Evolutionary conservation across 1,139 yeast species (phyloP), one percentile per base, ranked within the genome.

Genomic region (Kurtzmaniella quercitrusa): DNA sequence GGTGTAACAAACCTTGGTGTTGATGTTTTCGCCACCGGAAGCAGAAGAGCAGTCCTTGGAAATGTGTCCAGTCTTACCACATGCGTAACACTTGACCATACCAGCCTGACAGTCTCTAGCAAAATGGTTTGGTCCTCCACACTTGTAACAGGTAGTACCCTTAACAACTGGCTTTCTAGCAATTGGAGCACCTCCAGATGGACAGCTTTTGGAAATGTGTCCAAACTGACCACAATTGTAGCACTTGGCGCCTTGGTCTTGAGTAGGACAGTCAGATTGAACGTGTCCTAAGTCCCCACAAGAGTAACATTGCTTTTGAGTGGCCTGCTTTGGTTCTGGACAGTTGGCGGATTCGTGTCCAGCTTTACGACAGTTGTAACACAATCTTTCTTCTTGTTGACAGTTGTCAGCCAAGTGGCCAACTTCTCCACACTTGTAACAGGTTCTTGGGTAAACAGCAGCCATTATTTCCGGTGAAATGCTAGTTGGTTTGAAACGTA

Each of bases 361-460:
- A 49, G 95, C 85, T 66, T 83, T 77, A 62, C 85, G 87, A 69
- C 96, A 89, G 81, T 89, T 89, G 84, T 88, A 89, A 71, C 96
- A 89, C 62, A 89, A 75, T 71, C 93, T 83, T 66, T 82, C 88
- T 49, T 82, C 77, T 66, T 86, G 88, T 55, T 81, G 79, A 69
- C 96, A 89, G 62, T 79, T 82, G 63, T 85, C 95, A 51, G 96
- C 96, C 60, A 87, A 77, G 74, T 89, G 96, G 56, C 96, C 96
- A 54, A 85, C 77, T 71, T 87, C 88, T 60, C 96, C 96, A 73
- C 96, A 90, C 69, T 87, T 88, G 77, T 81, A 85, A 75, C 94
- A 85, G 54, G 90, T 84, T 79, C 85, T 84, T 70, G 88, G 89
- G 72, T 81, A 84, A 65, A 79, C 76, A 55, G 82, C 78, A 66